Base-by-base conservation (phyloP, 345 rosid genomes). In the Orychophragmus violaceus region DNA sequence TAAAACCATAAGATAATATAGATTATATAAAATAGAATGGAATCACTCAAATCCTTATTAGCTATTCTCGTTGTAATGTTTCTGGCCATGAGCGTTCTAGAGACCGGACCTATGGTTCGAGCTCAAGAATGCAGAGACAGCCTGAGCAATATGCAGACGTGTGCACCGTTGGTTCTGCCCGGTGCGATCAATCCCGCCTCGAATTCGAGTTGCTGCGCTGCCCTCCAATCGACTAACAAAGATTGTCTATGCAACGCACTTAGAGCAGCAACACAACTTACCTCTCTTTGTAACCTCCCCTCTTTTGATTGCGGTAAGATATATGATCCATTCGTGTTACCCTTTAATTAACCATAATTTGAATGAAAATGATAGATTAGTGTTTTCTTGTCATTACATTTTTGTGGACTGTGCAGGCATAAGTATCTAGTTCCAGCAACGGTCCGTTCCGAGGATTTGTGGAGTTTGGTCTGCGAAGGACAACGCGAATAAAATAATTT, bases 171-270 rank as follows among this genome's bases (percentile, higher is more conserved):
- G 57, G 57, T 74, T 59, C 50, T 74, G 8, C 72, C 71, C 5
- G 72, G 72, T 59, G 72, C 67, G n/a, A 62, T 33, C 35, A 66
- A 14, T 51, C 72, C 67, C 0, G 9, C 66, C 8, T 62, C 77
- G 16, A 51, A 30, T 45, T 73, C 77, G 6, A 7, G 59, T 25
- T 73, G 77, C 23, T 73, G 77, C 54, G 11, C 10, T 35, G 77
- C 77, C 23, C 60, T 73, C 22, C 61, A 59, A 30, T 4, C 77
- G 23, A 66, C 77, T 25, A 51, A 59, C 62, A 66, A 66, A 51
- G 62, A 59, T 30, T 73, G 77, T 58, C 21, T 73, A n/a, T 73
- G 77, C 44, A 59, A 51, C 35, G 77, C 77, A 19, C 71, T 73
- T 66, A 29, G 62, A 28, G 72, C 67, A 58, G 67, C 77, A 49